Conservation (phyloP, 306 rosid species). For the Lathyrus aphaca region DNA sequence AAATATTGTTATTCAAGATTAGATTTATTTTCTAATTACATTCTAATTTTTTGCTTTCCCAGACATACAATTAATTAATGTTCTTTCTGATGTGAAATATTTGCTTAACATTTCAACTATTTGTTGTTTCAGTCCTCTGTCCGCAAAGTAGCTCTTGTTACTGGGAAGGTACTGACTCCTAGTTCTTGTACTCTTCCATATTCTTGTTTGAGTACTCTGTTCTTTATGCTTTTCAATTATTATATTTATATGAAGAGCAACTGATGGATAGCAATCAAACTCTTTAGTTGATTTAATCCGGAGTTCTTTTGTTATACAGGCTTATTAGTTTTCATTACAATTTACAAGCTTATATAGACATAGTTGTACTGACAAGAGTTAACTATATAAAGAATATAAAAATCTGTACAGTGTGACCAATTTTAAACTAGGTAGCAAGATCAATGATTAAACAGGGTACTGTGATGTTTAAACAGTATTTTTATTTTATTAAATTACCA, state of each 20-base stretch:
- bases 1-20: constrained; percentile 13
- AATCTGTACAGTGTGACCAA: too few species aligned
- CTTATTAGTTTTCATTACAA: too few species aligned
- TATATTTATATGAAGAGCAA: not conserved
- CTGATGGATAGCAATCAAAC: not conserved
- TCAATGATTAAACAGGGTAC: too few species aligned
- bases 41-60: constrained; percentile 19
- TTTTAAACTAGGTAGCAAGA: too few species aligned
- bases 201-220: not conserved
- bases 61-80: not conserved
- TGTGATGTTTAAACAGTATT: too few species aligned
- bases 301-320: too few species aligned
- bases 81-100: constrained; percentile 18
- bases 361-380: too few species aligned
- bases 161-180: constrained; percentile 71
- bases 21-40: constrained; percentile 13
- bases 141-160: constrained; percentile 78
- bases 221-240: not conserved
- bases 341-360: too few species aligned
- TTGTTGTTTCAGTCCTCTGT: constrained; percentile 78
- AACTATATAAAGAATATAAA: too few species aligned
- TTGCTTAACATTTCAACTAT: constrained; percentile 25
- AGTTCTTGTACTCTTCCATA: constrained; percentile 33
- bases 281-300: not conserved
- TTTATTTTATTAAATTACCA: too few species aligned